phyloP scores from a whole-genome alignment of 352 stramenopile species.

The Phytophthora pluvialis region DNA sequence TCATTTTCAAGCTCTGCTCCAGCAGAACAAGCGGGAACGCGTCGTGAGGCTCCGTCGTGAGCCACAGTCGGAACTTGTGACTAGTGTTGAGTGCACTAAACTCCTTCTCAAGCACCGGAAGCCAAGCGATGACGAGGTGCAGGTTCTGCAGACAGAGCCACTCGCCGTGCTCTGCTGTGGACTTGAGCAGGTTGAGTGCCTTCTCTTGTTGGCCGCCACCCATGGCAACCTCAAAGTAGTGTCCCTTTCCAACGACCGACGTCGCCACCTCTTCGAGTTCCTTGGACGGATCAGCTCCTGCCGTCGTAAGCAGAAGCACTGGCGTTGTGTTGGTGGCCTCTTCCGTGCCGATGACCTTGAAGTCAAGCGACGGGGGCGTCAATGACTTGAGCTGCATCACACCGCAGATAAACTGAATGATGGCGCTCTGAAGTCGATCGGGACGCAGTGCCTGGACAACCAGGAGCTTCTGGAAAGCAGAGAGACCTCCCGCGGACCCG shows the following conservation, averaged over 20 bases:
- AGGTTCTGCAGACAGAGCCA: slow-evolving; percentile 98
- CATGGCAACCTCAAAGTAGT: slow-evolving; percentile 96
- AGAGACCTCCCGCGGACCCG: slow-evolving; percentile 57
- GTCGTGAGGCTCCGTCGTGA: slow-evolving; percentile 93
- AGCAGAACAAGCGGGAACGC: slow-evolving; percentile 92
- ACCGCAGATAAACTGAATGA: slow-evolving; percentile 91
- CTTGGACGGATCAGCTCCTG: slow-evolving; percentile 93
- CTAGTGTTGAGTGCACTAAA: slow-evolving; percentile 76
- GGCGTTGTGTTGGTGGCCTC: slow-evolving; percentile 82
- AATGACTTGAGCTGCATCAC: slow-evolving; percentile 89
- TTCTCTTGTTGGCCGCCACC: slow-evolving; percentile 94
- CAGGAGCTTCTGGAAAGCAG: slow-evolving; percentile 92
- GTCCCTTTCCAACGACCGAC: slow-evolving; percentile 78
- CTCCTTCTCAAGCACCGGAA: slow-evolving; percentile 93
- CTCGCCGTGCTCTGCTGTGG: slow-evolving; percentile 80
- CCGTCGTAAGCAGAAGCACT: slow-evolving; percentile 92
- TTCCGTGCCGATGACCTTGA: slow-evolving; percentile 70
- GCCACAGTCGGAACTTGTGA: slow-evolving; percentile 94
- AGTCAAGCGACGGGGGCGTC: slow-evolving; percentile 80
- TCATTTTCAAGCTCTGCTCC: slow-evolving; percentile 94
- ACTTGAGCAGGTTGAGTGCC: slow-evolving; percentile 84
- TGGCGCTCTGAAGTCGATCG: slow-evolving; percentile 90
- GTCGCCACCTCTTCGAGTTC: slow-evolving; percentile 93
- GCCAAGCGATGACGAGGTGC: slow-evolving; percentile 94
- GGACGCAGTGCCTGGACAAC: slow-evolving; percentile 93